These are phyloP conservation scores for Neospora caninum DNA, from an alignment of 169 alveolate species.

Conservation along the genomic window DNA sequence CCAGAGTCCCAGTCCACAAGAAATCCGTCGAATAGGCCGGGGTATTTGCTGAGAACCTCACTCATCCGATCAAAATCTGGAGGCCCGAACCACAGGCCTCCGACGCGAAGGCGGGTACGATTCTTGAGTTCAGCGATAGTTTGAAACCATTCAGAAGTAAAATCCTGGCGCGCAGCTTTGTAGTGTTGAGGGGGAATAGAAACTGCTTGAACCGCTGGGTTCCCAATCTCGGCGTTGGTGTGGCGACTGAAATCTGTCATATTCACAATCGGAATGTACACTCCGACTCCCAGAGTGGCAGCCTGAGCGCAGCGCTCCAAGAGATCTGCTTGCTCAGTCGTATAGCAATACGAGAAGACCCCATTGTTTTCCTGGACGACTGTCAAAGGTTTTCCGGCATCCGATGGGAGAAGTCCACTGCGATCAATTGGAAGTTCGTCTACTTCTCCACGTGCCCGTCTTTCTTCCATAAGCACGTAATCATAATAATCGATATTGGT, in stretches of 20 bases:
- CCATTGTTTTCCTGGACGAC: not conserved
- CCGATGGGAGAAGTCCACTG: not conserved
- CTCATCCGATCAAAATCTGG: constrained; percentile 43
- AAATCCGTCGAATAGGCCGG: constrained; percentile 25
- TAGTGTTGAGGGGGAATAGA: constrained; percentile 30
- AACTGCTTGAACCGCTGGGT: constrained; percentile 38
- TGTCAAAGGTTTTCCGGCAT: not conserved
- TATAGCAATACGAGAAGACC: constrained; percentile 26
- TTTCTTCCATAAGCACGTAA: not conserved
- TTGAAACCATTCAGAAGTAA: constrained; percentile 6
- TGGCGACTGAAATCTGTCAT: constrained; percentile 52
- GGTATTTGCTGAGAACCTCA: not conserved
- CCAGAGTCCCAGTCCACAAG: constrained; percentile 55
- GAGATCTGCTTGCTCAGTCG: not conserved
- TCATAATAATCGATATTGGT: constrained; percentile 39
- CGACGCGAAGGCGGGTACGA: constrained; percentile 18
- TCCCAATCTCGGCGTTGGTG: not conserved
- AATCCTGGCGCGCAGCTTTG: not conserved
- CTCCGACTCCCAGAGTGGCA: constrained; percentile 44
- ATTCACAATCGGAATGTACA: constrained; percentile 38
- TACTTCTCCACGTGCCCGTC: constrained; percentile 15
- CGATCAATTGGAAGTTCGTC: constrained; percentile 4
- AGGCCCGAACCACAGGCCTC: constrained; percentile 42
- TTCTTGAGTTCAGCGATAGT: constrained; percentile 20
- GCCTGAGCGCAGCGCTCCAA: constrained; percentile 16